These are phyloP conservation scores for Pulveroboletus sp. DNA, from an alignment of 768 basidiomycete genomes.

Conservation along the genomic window DNA sequence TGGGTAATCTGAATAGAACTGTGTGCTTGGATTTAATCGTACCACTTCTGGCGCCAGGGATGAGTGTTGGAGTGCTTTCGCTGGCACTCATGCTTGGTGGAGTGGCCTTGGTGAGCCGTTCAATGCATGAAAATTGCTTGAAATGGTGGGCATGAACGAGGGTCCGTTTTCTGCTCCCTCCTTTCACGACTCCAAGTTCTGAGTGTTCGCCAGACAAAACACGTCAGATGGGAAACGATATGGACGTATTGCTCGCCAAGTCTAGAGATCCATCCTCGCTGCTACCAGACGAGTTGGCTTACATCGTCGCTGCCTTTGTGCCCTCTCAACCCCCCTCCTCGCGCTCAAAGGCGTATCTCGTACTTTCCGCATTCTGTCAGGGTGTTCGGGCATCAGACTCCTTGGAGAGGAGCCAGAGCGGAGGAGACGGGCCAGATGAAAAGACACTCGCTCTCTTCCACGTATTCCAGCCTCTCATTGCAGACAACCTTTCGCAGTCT, in stretches of 20 bases:
- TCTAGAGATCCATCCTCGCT: slow-evolving; percentile 34
- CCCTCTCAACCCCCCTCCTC: slow-evolving; percentile 39
- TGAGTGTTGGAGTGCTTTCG: slow-evolving; percentile 5
- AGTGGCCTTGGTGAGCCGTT: not conserved
- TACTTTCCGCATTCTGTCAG: slow-evolving; percentile 65
- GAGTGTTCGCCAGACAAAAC: not conserved
- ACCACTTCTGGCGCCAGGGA: slow-evolving; percentile 11
- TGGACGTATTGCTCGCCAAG: slow-evolving; percentile 32
- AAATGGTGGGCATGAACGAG: not conserved
- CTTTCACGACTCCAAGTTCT: slow-evolving; percentile 10
- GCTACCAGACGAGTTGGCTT: slow-evolving; percentile 51
- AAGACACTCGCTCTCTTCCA: slow-evolving; percentile 47
- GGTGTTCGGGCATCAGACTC: slow-evolving; percentile 41
- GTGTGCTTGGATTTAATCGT: slow-evolving; percentile 65
- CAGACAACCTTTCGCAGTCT: slow-evolving; percentile 49
- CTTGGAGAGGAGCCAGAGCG: slow-evolving; percentile 30
- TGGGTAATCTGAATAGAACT: slow-evolving; percentile 77
- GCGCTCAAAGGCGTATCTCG: slow-evolving; percentile 67
- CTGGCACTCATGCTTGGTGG: slow-evolving; percentile 13
- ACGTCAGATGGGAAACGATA: slow-evolving; percentile 1
- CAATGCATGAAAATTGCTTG: not conserved
- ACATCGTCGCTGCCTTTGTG: slow-evolving; percentile 48
- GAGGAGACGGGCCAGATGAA: slow-evolving; percentile 38
- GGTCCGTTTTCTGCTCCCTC: not conserved
- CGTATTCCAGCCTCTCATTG: slow-evolving; percentile 47